These are phyloP conservation scores for Penicillium concentricum DNA, from an alignment of 2,329 filamentous ascomycete genomes.

Conservation along the genomic window DNA sequence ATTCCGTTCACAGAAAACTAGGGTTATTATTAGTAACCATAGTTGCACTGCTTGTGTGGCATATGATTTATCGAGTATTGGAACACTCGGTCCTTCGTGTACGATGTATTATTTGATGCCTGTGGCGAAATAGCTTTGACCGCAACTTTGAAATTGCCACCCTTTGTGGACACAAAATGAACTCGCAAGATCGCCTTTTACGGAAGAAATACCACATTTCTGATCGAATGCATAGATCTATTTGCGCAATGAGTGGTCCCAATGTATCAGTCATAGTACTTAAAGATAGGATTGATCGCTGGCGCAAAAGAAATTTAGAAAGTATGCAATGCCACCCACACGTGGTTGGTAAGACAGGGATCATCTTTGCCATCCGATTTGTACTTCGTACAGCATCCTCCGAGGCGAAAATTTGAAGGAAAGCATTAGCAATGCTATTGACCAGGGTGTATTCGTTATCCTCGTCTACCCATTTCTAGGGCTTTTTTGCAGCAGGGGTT, in stretches of 20 bases:
- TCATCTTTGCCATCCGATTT: not conserved
- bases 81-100: not conserved
- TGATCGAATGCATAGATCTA: not conserved
- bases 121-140: slow-evolving; percentile 26
- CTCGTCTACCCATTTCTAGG: not conserved
- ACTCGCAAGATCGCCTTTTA: not conserved
- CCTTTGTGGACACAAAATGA: not conserved
- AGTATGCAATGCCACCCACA: not conserved
- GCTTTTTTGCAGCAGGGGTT: not conserved
- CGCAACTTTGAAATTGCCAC: slow-evolving; percentile 28
- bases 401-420: not conserved
- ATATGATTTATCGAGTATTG: not conserved
- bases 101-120: not conserved
- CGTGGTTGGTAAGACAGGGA: slow-evolving; percentile 2
- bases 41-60: not conserved
- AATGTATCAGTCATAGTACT: not conserved
- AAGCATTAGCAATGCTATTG: not conserved
- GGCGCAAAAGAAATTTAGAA: not conserved
- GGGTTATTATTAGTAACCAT: not conserved
- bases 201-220: not conserved
- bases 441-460: not conserved
- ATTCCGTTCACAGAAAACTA: not conserved
- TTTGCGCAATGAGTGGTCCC: not conserved
- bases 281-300: not conserved
- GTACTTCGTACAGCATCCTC: not conserved